Evolutionary conservation across 306 rosid species (phyloP), one percentile per base, ranked within the genome.

Genomic region (Medicago lupulina): DNA sequence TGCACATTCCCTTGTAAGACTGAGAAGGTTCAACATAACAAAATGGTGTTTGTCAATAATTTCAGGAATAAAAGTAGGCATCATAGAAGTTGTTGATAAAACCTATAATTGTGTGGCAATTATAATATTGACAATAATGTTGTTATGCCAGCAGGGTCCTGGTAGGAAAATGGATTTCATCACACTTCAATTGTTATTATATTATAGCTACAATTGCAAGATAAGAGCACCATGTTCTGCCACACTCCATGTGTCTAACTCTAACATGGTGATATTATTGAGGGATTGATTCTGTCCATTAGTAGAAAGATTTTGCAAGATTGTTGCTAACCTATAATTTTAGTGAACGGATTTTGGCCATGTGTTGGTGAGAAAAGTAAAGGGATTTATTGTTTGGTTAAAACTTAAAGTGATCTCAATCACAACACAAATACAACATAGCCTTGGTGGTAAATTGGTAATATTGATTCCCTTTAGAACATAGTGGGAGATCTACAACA

Each of bases 101-200:
- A 70, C 38, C 55, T 7, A 39, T 36, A 76, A 67, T 28, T 31
- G 65, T 34, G 41, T 8, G 19, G 61, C 80, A 76, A 84, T 34
- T 70, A 67, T 51, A 47, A 67, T 46, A 71, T 34, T 53, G 64
- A 71, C 36, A 31, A 70, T 11, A 50, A 70, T 34, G 84, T 2
- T 60, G 3, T 14, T 38, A 76, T 19, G 66, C 71, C 76, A 73
- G 28, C 39, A 62, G 36, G 38, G 17, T 12, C 53, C 9, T 67
- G 11, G 46, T 55, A 66, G 66, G 73, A 57, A 76, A 43, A 21
- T 67, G 68, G 53, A 73, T 62, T 25, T 73, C 16, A 46, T 73
- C 55, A 38, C n/a, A 75, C 76, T 70, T 81, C 85, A 81, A 73
- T 63, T 9, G 69, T 69, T 9, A 57, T 81, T 74, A 70, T 53